Percentiles rank a stretch among this genome's conserved stretches.
Conservation (phyloP, 768 basidiomycete species). For the Panus rudis region DNA sequence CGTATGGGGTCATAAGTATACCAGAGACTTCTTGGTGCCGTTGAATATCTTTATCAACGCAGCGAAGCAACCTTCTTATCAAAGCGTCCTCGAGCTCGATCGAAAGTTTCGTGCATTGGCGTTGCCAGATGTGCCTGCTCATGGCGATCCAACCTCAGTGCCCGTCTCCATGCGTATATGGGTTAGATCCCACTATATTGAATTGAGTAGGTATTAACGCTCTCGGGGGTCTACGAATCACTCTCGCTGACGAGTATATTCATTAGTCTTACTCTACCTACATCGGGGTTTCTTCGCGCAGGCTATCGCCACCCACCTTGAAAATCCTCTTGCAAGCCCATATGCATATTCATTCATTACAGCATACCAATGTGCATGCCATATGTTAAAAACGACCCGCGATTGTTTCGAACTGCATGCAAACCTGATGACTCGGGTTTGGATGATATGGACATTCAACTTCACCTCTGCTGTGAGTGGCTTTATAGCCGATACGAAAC, state of each 20-base stretch:
- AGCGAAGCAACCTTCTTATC: constrained; percentile 52
- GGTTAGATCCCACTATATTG: constrained; percentile 38
- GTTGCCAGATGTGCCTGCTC: constrained; percentile 25
- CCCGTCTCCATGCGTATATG: constrained; percentile 18
- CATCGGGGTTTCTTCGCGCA: constrained; percentile 54
- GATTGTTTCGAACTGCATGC: constrained; percentile 39
- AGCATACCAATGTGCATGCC: constrained; percentile 45
- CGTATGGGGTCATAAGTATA: constrained; percentile 53
- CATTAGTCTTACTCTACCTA: constrained; percentile 43
- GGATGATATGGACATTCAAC: constrained; percentile 52
- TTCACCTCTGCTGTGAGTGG: constrained; percentile 47
- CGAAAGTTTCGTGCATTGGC: constrained; percentile 53
- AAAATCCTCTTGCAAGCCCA: constrained; percentile 40
- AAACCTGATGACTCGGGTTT: constrained; percentile 41
- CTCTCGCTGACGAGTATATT: not conserved
- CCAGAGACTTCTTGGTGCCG: constrained; percentile 53
- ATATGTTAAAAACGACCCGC: constrained; percentile 35
- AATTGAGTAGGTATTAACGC: constrained; percentile 29
- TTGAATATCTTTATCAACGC: constrained; percentile 50
- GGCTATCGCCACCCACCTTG: constrained; percentile 41
- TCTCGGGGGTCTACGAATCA: not conserved
- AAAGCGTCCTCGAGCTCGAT: constrained; percentile 42
- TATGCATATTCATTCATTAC: constrained; percentile 45
- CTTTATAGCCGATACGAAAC: no score
- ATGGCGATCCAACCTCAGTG: constrained; percentile 9